Conservation (phyloP, 371 early-diverging fungal genomes). For the Haplosporangium sp. region DNA sequence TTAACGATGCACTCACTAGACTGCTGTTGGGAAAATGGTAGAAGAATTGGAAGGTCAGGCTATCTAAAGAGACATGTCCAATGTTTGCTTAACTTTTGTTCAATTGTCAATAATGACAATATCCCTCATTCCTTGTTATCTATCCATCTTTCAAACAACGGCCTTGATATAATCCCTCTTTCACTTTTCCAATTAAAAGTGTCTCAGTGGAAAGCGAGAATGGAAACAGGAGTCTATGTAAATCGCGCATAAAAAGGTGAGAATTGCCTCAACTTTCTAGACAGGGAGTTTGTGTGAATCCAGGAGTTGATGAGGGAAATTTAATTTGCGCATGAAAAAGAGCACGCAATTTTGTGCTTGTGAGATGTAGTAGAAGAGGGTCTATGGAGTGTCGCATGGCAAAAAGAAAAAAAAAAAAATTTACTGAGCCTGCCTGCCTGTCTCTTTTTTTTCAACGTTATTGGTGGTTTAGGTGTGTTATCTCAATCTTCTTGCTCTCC, state of each 20-base stretch:
- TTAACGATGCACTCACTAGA: too few species aligned
- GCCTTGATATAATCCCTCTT: too few species aligned
- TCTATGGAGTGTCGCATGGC: neutral
- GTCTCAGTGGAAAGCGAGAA: neutral
- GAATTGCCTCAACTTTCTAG: neutral
- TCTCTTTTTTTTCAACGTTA: neutral
- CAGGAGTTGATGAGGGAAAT: neutral
- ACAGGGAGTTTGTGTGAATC: too few species aligned
- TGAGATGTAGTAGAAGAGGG: neutral
- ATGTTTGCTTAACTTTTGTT: too few species aligned
- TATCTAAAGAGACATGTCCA: too few species aligned
- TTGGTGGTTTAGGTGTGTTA: neutral
- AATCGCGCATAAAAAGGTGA: neutral
- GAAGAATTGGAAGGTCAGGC: too few species aligned
- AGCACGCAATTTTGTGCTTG: neutral
- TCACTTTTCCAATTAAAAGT: too few species aligned
- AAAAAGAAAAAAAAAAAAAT: neutral
- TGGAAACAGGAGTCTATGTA: neutral
- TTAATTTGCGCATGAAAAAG: neutral
- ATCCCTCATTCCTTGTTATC: too few species aligned
- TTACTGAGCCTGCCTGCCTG: neutral
- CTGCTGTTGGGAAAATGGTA: too few species aligned
- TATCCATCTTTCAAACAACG: too few species aligned
- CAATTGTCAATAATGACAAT: too few species aligned
- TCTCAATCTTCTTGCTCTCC: neutral